Conservation (phyloP, 345 rosid genomes). For the Nephelium lappaceum region DNA sequence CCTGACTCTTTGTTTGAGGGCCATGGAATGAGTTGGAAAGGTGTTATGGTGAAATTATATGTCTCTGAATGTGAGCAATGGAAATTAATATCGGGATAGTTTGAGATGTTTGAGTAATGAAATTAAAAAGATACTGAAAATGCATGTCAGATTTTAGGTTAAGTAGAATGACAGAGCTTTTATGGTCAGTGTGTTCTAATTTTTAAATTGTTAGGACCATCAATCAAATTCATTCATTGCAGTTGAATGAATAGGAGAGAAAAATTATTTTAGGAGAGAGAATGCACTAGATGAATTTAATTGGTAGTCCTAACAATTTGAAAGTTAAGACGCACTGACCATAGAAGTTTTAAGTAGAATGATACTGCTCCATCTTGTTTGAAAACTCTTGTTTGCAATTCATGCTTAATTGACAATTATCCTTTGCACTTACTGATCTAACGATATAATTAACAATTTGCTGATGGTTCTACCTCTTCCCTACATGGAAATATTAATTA, state of each 20-base stretch:
- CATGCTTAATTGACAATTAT: constrained; percentile 7
- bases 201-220: too few relatives aligned
- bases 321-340: too few relatives aligned
- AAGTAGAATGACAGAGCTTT: too few relatives aligned
- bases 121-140: background rate
- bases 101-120: background rate
- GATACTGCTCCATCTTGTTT: background rate
- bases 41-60: background rate
- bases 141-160: background rate
- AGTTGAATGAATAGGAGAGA: too few relatives aligned
- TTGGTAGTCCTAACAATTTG: too few relatives aligned
- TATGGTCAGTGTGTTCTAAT: too few relatives aligned
- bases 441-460: background rate
- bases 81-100: background rate
- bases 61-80: background rate
- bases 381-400: background rate
- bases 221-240: too few relatives aligned
- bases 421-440: too few relatives aligned
- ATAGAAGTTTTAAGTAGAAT: too few relatives aligned
- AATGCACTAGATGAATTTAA: too few relatives aligned
- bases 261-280: too few relatives aligned
- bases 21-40: background rate
- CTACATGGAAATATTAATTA: background rate
- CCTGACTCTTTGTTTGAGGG: background rate
- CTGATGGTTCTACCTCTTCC: background rate